Evolutionary conservation across 2,329 filamentous ascomycete genomes (phyloP).

Genomic region (Cadophora malorum): DNA sequence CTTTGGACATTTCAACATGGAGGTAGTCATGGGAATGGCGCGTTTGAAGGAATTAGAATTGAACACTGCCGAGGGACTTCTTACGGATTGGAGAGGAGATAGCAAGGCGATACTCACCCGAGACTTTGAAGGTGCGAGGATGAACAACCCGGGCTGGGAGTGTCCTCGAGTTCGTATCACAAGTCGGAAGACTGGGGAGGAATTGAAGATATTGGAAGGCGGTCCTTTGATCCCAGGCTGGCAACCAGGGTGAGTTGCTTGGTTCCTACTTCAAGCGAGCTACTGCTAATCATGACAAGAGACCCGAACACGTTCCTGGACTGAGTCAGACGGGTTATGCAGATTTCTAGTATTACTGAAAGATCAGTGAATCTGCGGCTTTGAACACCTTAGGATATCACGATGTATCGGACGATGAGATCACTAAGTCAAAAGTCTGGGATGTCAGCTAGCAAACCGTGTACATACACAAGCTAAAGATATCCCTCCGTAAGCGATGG

Average conservation of each 20-base stretch:
- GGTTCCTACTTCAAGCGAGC: background rate
- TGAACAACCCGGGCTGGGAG: slow-evolving; percentile 36
- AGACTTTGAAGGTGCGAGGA: slow-evolving; percentile 35
- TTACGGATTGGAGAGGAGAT: slow-evolving; percentile 24
- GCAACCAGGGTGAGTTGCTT: slow-evolving; percentile 30
- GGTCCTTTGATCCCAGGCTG: slow-evolving; percentile 37
- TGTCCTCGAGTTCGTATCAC: slow-evolving; percentile 39
- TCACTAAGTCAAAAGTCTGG: background rate
- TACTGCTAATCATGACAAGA: slow-evolving; percentile 7
- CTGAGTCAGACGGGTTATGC: background rate
- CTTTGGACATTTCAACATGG: slow-evolving; percentile 41
- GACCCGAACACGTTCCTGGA: slow-evolving; percentile 14
- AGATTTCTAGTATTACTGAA: background rate
- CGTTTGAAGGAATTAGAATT: slow-evolving; percentile 37
- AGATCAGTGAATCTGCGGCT: background rate
- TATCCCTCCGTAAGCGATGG: background rate
- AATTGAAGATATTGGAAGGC: slow-evolving; percentile 29
- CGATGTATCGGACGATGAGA: background rate
- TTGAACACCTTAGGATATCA: background rate
- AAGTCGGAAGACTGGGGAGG: slow-evolving; percentile 27
- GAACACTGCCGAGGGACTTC: slow-evolving; percentile 13
- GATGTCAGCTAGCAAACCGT: background rate
- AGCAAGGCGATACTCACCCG: slow-evolving; percentile 27
- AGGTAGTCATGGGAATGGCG: slow-evolving; percentile 36
- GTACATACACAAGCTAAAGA: background rate